These are phyloP conservation scores for Paramecium pentaurelia DNA, from an alignment of 73 alveolate species.

Conservation along the genomic window DNA sequence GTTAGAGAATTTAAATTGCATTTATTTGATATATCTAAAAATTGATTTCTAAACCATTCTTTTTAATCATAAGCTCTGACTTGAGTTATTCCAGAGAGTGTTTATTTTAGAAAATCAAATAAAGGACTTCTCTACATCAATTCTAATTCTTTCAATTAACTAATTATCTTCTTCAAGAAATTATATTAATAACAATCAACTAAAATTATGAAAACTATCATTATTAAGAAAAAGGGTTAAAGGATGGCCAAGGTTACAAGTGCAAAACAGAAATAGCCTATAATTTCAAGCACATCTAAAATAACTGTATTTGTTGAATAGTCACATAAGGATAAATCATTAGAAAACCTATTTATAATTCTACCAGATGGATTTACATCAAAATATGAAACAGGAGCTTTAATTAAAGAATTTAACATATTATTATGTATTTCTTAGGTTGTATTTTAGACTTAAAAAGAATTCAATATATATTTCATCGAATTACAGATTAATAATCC, in stretches of 20 bases:
- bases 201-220: background rate
- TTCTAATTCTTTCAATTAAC: constrained; percentile 1
- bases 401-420: constrained; percentile 41
- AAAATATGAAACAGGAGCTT: constrained; percentile 55
- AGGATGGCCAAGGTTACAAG: background rate
- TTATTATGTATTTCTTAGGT: constrained; percentile 22
- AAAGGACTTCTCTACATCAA: constrained; percentile 42
- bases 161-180: background rate
- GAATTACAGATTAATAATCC: background rate
- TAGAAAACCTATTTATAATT: background rate
- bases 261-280: background rate
- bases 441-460: background rate
- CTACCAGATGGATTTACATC: constrained; percentile 66
- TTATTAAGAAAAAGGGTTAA: background rate
- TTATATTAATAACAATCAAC: background rate
- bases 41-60: background rate
- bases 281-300: background rate
- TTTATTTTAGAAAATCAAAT: background rate
- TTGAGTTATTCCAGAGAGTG: constrained; percentile 34
- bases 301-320: background rate
- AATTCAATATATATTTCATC: background rate
- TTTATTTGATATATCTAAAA: background rate
- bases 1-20: background rate
- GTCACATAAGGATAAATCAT: constrained; percentile 49
- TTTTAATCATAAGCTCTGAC: background rate